phyloP scores from a whole-genome alignment of 2,329 filamentous ascomycete species.

The Ramichloridium luteum region DNA sequence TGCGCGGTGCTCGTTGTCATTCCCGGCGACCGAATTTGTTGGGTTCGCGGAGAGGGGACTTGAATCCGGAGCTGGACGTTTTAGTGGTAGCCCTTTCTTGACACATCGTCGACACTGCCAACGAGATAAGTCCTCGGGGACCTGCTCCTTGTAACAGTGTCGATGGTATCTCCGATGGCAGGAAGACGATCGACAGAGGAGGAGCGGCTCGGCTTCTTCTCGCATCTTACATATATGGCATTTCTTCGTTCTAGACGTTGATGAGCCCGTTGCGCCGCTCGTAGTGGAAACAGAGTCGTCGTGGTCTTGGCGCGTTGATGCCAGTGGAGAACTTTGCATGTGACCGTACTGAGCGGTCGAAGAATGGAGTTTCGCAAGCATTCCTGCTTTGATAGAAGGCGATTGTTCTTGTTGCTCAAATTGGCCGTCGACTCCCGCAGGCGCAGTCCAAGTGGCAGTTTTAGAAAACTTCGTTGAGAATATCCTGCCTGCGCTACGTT shows the following conservation, averaged over 20 bases:
- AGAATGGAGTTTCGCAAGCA: no score
- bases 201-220: conserved; percentile 2
- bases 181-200: conserved; percentile 7
- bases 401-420: no score
- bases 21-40: background rate
- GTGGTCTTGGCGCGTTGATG: no score
- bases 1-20: background rate
- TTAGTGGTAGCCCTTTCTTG: conserved; percentile 7
- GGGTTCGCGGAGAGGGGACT: conserved; percentile 1
- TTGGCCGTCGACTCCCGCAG: no score
- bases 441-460: no score
- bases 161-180: conserved; percentile 11
- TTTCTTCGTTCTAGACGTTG: conserved; percentile 1
- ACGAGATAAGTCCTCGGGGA: conserved; percentile 9
- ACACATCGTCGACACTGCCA: conserved; percentile 21
- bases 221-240: background rate
- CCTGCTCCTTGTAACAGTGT: conserved; percentile 4
- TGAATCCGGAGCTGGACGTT: background rate
- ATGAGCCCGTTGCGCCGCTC: no score
- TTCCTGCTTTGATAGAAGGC: no score
- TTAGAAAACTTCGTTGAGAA: no score
- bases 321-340: no score
- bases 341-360: no score
- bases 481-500: no score
- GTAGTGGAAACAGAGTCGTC: no score